Evolutionary conservation across 192 early-diverging fungal species (phyloP), one percentile per base, ranked within the genome.

Genomic region (Dissophora globulifera): DNA sequence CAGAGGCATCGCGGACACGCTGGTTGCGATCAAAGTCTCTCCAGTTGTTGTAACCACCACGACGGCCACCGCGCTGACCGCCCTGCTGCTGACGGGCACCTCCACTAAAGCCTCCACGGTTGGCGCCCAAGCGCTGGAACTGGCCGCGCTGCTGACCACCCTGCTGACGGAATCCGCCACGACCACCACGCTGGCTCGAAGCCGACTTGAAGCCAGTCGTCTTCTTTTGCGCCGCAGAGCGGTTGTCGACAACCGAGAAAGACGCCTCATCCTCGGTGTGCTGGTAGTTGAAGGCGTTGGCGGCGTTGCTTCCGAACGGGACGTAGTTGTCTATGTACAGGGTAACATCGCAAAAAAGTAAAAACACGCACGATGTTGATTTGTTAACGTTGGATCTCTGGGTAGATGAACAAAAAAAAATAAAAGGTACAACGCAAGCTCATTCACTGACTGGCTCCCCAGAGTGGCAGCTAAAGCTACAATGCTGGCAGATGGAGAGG

Each of bases 211-310:
- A 79, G 42, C 74, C 63, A 48, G 84, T 78, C n/a, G 79, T 71
- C 79, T 88, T 92, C 82, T 90, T 92, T 76, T 78, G 79, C 26
- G 87, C 81, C 54, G 85, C 72, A 11, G 87, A 81, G 55, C 94
- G 87, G 75, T 85, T 88, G 57, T 94, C 93, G 30, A 96, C 96
- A 58, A 97, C 90, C 20, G 94, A 94, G 89, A 99, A 99, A 6
- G 96, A 91, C 55, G 92, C 87, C 80, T 98, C 97, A 69, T 99
- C 97, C 66, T 94, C 91, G 31, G 86, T 92, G 43, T 91, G 91
- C 42, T 91, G 90, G 85, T 96, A 98, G 48, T 87, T 87, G 76
- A 99, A 99, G 15, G 91, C 87, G 29, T 88, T 90, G 19, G 93
- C 88, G 31, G 90, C 85, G 47, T 90, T 92, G 78, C 88, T 84